A percentile compares a stretch with the other conserved stretches of the same genome.
Evolutionary conservation across 306 rosid species (phyloP).

Genomic region (Inga laurina): DNA sequence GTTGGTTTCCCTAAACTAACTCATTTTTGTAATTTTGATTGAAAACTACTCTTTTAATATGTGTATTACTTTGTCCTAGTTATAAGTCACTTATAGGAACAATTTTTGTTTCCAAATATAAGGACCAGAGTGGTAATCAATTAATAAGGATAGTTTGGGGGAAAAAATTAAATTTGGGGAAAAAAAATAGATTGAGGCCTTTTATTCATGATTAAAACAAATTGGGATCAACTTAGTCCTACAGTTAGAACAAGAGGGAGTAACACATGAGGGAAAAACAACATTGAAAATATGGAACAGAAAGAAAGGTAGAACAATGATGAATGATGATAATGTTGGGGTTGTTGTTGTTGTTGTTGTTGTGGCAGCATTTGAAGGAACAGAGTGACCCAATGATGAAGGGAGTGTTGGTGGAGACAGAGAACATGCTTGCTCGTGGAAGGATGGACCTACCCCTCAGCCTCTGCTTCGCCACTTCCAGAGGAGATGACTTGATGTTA

Average conservation of each 20-base stretch:
- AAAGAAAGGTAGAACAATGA: background rate
- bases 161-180: too few relatives aligned
- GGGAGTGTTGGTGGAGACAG: constrained; percentile 77
- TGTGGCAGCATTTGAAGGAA: constrained; percentile 72
- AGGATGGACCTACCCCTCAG: constrained; percentile 90
- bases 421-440: constrained; percentile 92
- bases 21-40: background rate
- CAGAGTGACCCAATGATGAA: constrained; percentile 75
- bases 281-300: background rate
- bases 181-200: too few relatives aligned
- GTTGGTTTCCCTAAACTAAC: background rate
- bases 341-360: background rate
- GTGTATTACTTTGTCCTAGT: too few relatives aligned
- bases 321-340: background rate
- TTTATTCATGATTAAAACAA: too few relatives aligned
- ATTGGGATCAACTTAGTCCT: too few relatives aligned
- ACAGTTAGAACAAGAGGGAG: background rate
- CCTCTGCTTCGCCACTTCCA: constrained; percentile 75
- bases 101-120: too few relatives aligned
- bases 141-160: too few relatives aligned
- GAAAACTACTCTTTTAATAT: too few relatives aligned
- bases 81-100: too few relatives aligned
- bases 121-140: too few relatives aligned
- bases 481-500: constrained; percentile 85
- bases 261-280: background rate